These are phyloP conservation scores for Typha latifolia DNA, from an alignment of 176 grass and related monocot species.

Conservation along the genomic window DNA sequence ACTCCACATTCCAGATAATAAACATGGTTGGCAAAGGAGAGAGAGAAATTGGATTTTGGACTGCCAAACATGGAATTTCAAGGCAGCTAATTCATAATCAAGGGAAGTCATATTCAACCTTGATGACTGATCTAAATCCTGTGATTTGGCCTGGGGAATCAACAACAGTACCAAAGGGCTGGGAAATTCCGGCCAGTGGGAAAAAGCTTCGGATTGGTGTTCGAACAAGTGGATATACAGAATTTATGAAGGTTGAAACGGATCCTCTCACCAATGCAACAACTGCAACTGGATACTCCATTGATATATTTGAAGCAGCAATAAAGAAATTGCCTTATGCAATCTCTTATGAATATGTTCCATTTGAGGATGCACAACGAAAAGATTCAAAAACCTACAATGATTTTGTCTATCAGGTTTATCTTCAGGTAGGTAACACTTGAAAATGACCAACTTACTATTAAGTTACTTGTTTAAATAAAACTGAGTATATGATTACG, in stretches of 20 bases:
- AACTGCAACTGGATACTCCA: conserved; percentile 2
- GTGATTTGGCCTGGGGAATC: conserved; percentile 20
- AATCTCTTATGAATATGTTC: conserved; percentile 6
- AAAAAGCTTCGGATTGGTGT: conserved; percentile 13
- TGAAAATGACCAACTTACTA: background rate
- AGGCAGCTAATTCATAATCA: background rate
- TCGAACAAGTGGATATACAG: background rate
- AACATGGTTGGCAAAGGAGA: conserved; percentile 8
- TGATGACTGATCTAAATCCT: background rate
- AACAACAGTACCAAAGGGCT: conserved; percentile 14
- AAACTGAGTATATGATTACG: no score
- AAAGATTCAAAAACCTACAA: background rate
- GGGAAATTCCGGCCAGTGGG: conserved; percentile 10
- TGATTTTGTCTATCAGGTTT: conserved; percentile 10
- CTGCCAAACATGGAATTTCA: background rate
- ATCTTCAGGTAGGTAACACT: conserved; percentile 1
- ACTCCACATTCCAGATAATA: conserved; percentile 28
- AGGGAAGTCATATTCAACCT: no score
- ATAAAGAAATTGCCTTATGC: conserved; percentile 3
- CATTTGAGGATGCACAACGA: background rate
- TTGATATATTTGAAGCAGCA: conserved; percentile 16
- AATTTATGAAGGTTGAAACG: background rate
- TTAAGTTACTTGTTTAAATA: no score
- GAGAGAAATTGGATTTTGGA: conserved; percentile 32
- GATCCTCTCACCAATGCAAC: background rate